Evolutionary conservation across 2,329 filamentous ascomycete species (phyloP), one percentile per base, ranked within the genome.

Genomic region (Leptographium lundbergii): DNA sequence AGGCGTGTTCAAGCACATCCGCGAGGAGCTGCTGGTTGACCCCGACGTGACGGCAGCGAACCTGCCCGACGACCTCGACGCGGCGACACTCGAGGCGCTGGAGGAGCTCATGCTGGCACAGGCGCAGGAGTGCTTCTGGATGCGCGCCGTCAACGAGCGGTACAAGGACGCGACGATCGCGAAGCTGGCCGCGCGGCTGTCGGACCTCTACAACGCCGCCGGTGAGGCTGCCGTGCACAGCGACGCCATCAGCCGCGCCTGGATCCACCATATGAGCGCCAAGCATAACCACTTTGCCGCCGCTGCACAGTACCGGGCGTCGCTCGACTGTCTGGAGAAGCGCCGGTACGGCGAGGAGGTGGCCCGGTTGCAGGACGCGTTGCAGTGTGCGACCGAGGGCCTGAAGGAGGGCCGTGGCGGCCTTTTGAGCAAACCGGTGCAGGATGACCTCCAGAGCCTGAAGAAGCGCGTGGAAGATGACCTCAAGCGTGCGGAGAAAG

Each of bases 251-350:
- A 94, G 89, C 69, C 91, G 88, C 59, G 88, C 94, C 63, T 97
- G 92, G 94, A 96, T 99, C 65, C 92, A 97, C 71, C 92, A 97
- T 69, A 91, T 95, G 81, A 91, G 88, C 29, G 94, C 92, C 6
- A 99, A 97, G 70, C 91, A 97, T 68, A 89, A 96, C 68, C 94
- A 97, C 71, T 97, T 99, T 73, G 91, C 92, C 1, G 92, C 90
- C 0, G 94, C 94, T 0, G 94, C 94, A 0, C 94, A 99, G 69
- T 97, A 92, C 66, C 80, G 94, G 17, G 90, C 92, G 29, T 90
- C 94, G 0, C 86, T 90, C 63, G 91, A 96, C 67, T 94, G 89
- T 65, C 71, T 99, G 17, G 94, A 97, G 73, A 97, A 95, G 79
- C 80, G 87, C 56, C 95, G 87, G 68, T 99, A 96, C 65, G 94